Conservation (phyloP, 352 stramenopile species). For the Phytophthora boehmeriae region DNA sequence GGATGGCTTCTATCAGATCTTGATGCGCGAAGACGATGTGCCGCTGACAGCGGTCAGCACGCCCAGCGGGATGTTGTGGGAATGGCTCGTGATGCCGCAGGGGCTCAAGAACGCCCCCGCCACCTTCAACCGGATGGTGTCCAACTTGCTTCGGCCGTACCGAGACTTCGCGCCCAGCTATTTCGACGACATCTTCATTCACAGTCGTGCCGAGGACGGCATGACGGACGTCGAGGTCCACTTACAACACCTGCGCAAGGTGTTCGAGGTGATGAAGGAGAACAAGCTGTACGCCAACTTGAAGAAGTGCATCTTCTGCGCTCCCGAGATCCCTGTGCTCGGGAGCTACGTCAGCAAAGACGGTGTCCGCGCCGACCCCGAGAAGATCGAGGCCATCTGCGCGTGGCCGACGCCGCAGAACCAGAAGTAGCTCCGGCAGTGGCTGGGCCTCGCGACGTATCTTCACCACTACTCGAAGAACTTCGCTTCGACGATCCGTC, state of each 20-base stretch:
- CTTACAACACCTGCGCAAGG: constrained; percentile 15
- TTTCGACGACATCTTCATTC: constrained; percentile 41
- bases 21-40: constrained; percentile 22
- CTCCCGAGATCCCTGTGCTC: constrained; percentile 36
- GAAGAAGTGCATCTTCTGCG: too few species aligned
- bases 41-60: constrained; percentile 28
- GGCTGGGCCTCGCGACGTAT: constrained; percentile 13
- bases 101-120: too few species aligned
- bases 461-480: constrained; percentile 26
- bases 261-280: constrained; percentile 29
- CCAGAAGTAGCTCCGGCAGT: too few species aligned
- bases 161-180: constrained; percentile 20
- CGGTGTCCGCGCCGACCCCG: constrained; percentile 16
- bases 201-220: too few species aligned
- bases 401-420: constrained; percentile 1
- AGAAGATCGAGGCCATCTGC: constrained; percentile 25
- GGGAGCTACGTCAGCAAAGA: constrained; percentile 25
- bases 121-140: constrained; percentile 32
- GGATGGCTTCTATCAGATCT: constrained; percentile 39
- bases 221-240: constrained; percentile 21
- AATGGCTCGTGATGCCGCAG: too few species aligned
- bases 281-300: too few species aligned
- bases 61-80: too few species aligned
- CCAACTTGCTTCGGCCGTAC: constrained; percentile 10
- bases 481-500: constrained; percentile 11